A percentile compares a stretch with the other conserved stretches of the same genome.
These are phyloP conservation scores for Neurospora tetrasperma DNA, from an alignment of 495 filamentous ascomycete genomes.

Conservation along the genomic window DNA sequence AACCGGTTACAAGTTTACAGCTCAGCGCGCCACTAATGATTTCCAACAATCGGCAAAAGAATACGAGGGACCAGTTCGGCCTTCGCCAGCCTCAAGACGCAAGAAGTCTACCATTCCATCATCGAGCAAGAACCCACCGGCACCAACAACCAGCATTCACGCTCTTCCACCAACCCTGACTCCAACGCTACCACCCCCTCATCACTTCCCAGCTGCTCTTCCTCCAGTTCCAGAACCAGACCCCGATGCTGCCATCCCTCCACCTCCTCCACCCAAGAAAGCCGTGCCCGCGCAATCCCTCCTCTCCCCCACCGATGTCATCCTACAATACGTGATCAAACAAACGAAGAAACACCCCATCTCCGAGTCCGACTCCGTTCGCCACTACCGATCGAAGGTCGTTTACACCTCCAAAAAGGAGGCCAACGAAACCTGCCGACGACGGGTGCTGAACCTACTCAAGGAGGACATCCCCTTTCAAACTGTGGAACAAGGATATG, in stretches of 20 bases:
- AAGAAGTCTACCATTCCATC: neutral
- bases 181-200: neutral
- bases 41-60: too few species aligned
- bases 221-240: neutral
- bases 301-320: neutral
- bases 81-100: too few species aligned
- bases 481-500: too few species aligned
- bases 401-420: neutral
- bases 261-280: neutral
- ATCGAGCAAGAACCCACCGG: neutral
- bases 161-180: neutral
- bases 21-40: neutral
- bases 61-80: too few species aligned
- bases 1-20: neutral
- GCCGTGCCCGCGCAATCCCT: neutral
- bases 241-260: neutral
- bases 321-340: conserved; percentile 6
- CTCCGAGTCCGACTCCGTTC: neutral
- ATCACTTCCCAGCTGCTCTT: neutral
- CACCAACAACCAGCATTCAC: neutral
- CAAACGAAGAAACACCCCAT: neutral
- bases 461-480: too few species aligned
- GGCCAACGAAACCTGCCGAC: neutral
- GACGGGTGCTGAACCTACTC: neutral
- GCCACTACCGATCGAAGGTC: neutral